Evolutionary conservation across 2,329 filamentous ascomycete species (phyloP), one percentile per base, ranked within the genome.

Genomic region (Gaeumannomyces tritici): DNA sequence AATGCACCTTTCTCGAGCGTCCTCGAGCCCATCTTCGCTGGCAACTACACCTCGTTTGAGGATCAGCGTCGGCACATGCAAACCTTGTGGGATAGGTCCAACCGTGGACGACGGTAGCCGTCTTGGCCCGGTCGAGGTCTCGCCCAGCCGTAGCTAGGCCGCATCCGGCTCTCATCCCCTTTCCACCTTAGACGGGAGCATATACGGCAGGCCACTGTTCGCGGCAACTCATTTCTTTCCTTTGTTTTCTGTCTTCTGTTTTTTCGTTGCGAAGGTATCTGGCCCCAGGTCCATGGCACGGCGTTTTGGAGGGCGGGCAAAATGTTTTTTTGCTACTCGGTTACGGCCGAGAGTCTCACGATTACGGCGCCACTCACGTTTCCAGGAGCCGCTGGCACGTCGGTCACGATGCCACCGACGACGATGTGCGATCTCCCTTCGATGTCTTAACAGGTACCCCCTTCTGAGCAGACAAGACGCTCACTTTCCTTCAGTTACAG

Each of bases 41-140:
- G 90, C 61, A 88, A 96, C 69, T 98, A 96, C 73, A 81, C 82
- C 7, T 84, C 85, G 2, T 96, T 96, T 70, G 77, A 83, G 26
- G 73, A 79, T 55, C 90, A 96, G 72, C 84, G 92, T 61, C 76
- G 82, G 15, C 88, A 82, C 66, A 76, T 93, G 11, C 76, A 77
- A 61, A 74, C 77, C 47, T 72, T 89, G 2, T 82, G 77, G 63
- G 75, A 73, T 64, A 68, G 66, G 13, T 71, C 75, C 11, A 73
- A 73, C 18, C 70, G 72, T 13, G 21, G 18, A 59, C 35, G 18
- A 8, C 18, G 4, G 12, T 18, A 59, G 31, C n/a, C 57, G 24
- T 42, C 31, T 35, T 11, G 12, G 18, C 31, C n/a, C 29, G 8
- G n/a, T 54, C 29, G 4, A 24, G 15, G 24, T 42, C n/a, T 59